Evolutionary conservation across 495 filamentous ascomycete genomes (phyloP), one percentile per base, ranked within the genome.

Genomic region (Penicillium malachiteum): DNA sequence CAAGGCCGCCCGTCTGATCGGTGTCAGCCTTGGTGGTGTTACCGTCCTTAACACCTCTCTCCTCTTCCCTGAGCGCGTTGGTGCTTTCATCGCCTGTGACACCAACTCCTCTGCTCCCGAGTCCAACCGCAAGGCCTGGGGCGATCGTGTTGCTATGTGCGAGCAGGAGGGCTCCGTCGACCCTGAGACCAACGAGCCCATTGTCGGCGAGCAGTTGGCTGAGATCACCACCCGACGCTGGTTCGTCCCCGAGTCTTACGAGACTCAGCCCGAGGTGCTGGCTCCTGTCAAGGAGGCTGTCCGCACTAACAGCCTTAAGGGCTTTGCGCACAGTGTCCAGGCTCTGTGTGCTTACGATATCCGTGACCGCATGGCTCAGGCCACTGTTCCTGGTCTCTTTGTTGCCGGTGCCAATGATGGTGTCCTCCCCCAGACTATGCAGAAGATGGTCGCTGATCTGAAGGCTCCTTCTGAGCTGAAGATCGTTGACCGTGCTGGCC

Each of bases 301-400:
- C 0, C 75, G 71, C 9, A 71, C 50, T 5, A 91, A 91, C 62
- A 79, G 78, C 58, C 71, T 92, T 11, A 76, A 84, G 48, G 90
- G 90, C 0, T 92, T 92, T 65, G 75, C 76, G 57, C 79, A 82
- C 63, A 77, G 78, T 26, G 87, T 89, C 52, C 79, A 87, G 61
- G 88, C 90, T 7, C 77, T 94, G 47, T 92, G 84, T 70, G 78
- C 84, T 48, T 92, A 92, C 69, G 83, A 94, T 66, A 73, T 94
- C 69, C 81, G 78, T 41, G 77, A 75, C 14, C 73, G 80, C 55
- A 86, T 92, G 84, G 77, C 75, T 58, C 55, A 42, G 0, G 82
- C 81, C 30, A 66, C 64, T 5, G 84, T 90, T 0, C 81, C 81
- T 2, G 86, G 82, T 0, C 62, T 87, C 52, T 84, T 91, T 52